Percentiles rank a stretch among this genome's conserved stretches.
phyloP scores from a whole-genome alignment of 2,329 filamentous ascomycete species.

The Cordyceps cicadae region DNA sequence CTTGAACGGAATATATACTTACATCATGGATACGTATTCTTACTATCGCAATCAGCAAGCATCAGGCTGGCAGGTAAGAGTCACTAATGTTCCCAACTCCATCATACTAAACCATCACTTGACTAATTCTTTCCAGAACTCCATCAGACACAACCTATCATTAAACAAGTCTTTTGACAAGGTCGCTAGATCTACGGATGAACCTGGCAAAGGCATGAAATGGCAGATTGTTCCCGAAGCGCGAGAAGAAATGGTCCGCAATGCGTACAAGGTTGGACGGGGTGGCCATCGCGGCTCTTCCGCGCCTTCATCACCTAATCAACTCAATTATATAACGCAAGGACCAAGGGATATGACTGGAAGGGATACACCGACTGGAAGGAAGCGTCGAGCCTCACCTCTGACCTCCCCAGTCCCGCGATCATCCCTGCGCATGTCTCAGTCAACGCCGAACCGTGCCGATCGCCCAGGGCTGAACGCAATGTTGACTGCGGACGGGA shows the following conservation, averaged over 20 bases:
- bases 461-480: slow-evolving; percentile 31
- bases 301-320: slow-evolving; percentile 58
- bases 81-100: too few relatives aligned
- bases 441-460: slow-evolving; percentile 50
- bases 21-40: slow-evolving; percentile 83
- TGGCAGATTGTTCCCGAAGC: slow-evolving; percentile 87
- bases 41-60: slow-evolving; percentile 76
- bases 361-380: slow-evolving; percentile 41
- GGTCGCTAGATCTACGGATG: slow-evolving; percentile 82
- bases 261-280: slow-evolving; percentile 52
- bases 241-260: slow-evolving; percentile 80
- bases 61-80: slow-evolving; percentile 79
- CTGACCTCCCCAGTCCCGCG: slow-evolving; percentile 47
- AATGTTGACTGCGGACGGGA: slow-evolving; percentile 45
- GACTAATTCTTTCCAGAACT: slow-evolving; percentile 53
- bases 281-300: slow-evolving; percentile 61
- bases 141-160: slow-evolving; percentile 92
- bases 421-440: slow-evolving; percentile 40
- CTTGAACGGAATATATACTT: slow-evolving; percentile 85
- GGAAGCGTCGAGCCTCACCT: slow-evolving; percentile 49
- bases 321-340: slow-evolving; percentile 53
- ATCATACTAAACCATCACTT: not conserved
- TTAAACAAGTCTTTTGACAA: slow-evolving; percentile 93
- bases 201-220: slow-evolving; percentile 98
- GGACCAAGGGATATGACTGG: slow-evolving; percentile 48